Percentiles rank a stretch among this genome's conserved stretches.
phyloP scores from a whole-genome alignment of 148 eudicot species.

The Rhododendron ovatum region DNA sequence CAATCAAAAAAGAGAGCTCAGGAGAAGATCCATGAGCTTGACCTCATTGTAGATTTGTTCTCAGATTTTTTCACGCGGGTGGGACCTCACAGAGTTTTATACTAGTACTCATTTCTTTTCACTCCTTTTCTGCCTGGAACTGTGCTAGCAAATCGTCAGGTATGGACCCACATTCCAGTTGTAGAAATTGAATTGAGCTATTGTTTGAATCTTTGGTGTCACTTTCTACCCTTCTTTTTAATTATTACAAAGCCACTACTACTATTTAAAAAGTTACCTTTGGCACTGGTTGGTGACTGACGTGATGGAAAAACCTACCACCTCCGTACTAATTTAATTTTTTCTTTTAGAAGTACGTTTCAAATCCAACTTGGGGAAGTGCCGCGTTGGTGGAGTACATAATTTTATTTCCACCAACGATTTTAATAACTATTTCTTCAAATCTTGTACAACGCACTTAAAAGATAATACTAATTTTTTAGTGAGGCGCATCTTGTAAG shows the following conservation, averaged over 20 bases:
- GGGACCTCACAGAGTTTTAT: neutral
- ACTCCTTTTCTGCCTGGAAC: neutral
- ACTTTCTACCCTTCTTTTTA: neutral
- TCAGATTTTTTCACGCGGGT: neutral
- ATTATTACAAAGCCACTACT: too few species aligned
- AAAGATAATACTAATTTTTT: too few species aligned
- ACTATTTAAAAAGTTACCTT: neutral
- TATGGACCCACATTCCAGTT: neutral
- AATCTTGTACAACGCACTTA: neutral
- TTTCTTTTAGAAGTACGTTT: fast-evolving
- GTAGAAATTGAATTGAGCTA: neutral
- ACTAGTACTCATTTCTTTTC: too few species aligned
- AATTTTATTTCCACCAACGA: neutral
- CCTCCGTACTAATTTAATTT: too few species aligned
- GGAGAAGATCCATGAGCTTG: neutral
- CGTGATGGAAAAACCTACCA: neutral
- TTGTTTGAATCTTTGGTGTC: neutral
- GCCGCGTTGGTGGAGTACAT: too few species aligned
- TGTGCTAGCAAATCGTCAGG: neutral
- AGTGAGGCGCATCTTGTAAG: neutral
- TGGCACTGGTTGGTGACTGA: neutral
- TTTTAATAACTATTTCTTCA: too few species aligned
- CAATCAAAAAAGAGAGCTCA: neutral
- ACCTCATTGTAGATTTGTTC: neutral
- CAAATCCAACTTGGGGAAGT: neutral